Percentiles rank a stretch among this genome's conserved stretches.
phyloP scores from a whole-genome alignment of 2,329 filamentous ascomycete genomes.

The Helicocarpus griseus region DNA sequence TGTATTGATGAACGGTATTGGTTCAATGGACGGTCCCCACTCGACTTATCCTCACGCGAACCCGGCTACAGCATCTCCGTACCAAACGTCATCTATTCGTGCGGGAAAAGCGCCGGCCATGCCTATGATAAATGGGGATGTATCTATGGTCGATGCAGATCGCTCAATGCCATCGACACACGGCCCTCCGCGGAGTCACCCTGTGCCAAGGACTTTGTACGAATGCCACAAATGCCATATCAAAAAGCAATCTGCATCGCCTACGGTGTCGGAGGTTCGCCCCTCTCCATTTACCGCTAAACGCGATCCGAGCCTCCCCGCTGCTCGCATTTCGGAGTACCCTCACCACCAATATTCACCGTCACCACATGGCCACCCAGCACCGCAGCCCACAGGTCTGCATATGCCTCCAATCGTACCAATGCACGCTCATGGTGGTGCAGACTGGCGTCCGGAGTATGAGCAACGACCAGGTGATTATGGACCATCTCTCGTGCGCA shows the following conservation, averaged over 20 bases:
- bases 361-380: constrained; percentile 14
- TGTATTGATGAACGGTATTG: constrained; percentile 25
- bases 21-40: constrained; percentile 13
- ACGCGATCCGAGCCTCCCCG: constrained; percentile 24
- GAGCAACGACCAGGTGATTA: constrained; percentile 26
- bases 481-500: constrained; percentile 22
- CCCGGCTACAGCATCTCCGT: constrained; percentile 11
- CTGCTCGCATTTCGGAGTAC: constrained; percentile 24
- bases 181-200: background rate
- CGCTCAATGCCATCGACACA: constrained; percentile 13
- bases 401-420: constrained; percentile 19
- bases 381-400: constrained; percentile 7
- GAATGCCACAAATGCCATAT: constrained; percentile 67
- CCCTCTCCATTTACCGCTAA: constrained; percentile 26
- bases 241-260: constrained; percentile 31
- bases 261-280: constrained; percentile 18
- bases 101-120: background rate
- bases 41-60: background rate
- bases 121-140: constrained; percentile 3
- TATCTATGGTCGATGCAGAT: constrained; percentile 4
- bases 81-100: constrained; percentile 11
- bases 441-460: constrained; percentile 28
- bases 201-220: constrained; percentile 31
- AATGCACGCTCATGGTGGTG: constrained; percentile 18
- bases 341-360: constrained; percentile 21